Evolutionary conservation across 2,329 filamentous ascomycete genomes (phyloP).

Genomic region (Hypoxylon sp.): DNA sequence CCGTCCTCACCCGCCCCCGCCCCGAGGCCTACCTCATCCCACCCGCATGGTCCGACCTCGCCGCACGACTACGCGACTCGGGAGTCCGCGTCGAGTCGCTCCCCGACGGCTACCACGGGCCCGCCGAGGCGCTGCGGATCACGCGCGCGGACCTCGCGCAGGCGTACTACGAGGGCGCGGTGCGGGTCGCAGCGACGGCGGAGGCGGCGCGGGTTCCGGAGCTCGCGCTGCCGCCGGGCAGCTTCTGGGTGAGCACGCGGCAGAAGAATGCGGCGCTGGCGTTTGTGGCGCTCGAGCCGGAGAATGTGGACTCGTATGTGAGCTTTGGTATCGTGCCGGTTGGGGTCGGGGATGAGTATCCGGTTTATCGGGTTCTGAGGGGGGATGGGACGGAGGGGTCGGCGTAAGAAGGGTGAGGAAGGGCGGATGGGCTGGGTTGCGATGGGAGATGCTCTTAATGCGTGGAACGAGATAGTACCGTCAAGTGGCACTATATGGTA

Average conservation of each 20-base stretch:
- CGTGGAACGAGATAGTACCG: too few relatives aligned
- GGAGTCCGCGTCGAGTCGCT: constrained; percentile 38
- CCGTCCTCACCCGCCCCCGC: constrained; percentile 37
- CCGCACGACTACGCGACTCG: constrained; percentile 31
- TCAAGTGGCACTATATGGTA: too few relatives aligned
- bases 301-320: constrained; percentile 42
- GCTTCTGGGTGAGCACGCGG: constrained; percentile 36
- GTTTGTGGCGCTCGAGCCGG: constrained; percentile 41
- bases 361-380: constrained; percentile 36
- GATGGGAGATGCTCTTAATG: too few relatives aligned
- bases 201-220: constrained; percentile 18
- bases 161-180: constrained; percentile 39
- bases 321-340: constrained; percentile 41
- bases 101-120: constrained; percentile 34
- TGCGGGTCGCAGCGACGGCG: constrained; percentile 39
- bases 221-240: constrained; percentile 36
- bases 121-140: constrained; percentile 36
- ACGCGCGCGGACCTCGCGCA: constrained; percentile 26
- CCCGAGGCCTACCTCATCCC: constrained; percentile 42
- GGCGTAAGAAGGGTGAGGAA: too few relatives aligned
- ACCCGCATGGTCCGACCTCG: constrained; percentile 38
- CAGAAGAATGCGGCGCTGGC: constrained; percentile 43
- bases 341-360: constrained; percentile 38
- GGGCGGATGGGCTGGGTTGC: too few relatives aligned
- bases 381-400: not conserved